Evolutionary conservation across 2,329 filamentous ascomycete genomes (phyloP).

Genomic region (Epichloe brachyelytri): DNA sequence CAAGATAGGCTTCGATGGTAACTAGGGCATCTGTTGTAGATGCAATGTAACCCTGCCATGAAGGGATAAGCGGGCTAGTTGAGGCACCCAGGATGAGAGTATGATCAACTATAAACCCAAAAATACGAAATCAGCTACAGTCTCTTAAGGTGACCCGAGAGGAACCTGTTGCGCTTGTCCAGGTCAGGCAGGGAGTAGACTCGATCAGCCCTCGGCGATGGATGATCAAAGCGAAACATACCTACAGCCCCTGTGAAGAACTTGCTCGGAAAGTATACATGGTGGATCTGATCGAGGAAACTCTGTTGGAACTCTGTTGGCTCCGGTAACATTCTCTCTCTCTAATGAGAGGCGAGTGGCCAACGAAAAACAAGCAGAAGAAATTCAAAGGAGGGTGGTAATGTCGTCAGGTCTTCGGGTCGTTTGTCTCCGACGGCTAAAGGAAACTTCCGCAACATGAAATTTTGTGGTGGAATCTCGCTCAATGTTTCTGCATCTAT

Average conservation of each 20-base stretch:
- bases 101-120: background rate
- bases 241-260: background rate
- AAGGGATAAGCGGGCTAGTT: conserved; percentile 37
- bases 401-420: background rate
- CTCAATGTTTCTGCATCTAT: background rate
- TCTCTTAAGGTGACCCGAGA: background rate
- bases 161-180: background rate
- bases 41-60: conserved; percentile 51
- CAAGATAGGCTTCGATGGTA: conserved; percentile 68
- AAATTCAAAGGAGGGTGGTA: background rate
- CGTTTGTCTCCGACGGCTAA: background rate
- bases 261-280: conserved; percentile 3
- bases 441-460: background rate
- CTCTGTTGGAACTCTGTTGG: background rate
- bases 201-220: too few relatives aligned
- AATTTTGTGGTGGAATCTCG: background rate
- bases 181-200: too few relatives aligned
- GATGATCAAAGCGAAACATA: background rate
- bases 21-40: conserved; percentile 63
- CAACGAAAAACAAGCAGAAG: background rate
- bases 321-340: background rate
- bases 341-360: background rate
- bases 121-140: background rate
- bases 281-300: background rate
- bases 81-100: conserved; percentile 2